Evolutionary conservation across 2,329 filamentous ascomycete species (phyloP).

Genomic region (Nigrospora osmanthi): DNA sequence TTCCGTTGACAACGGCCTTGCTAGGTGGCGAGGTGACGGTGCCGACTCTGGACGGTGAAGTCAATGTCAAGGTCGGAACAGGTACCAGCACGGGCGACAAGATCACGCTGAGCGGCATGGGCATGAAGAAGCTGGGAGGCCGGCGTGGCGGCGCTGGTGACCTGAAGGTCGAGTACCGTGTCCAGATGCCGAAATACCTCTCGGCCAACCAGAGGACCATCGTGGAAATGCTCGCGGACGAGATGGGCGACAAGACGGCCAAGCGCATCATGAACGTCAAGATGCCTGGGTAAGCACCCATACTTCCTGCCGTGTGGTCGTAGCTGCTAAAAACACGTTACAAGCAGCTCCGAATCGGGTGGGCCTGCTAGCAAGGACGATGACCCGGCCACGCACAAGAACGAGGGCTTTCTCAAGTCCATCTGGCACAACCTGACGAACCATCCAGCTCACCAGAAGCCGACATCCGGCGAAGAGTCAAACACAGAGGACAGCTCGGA

Average conservation of each 20-base stretch:
- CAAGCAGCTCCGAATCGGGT: slow-evolving; percentile 8
- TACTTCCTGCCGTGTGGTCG: not conserved
- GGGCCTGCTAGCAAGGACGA: slow-evolving; percentile 21
- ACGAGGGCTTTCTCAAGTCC: slow-evolving; percentile 86
- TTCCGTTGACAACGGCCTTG: slow-evolving; percentile 87
- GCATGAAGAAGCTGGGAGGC: slow-evolving; percentile 78
- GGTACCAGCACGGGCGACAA: slow-evolving; percentile 90
- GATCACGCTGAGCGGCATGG: slow-evolving; percentile 82
- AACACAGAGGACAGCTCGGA: slow-evolving; percentile 11
- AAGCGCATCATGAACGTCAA: slow-evolving; percentile 86
- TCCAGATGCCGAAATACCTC: slow-evolving; percentile 91
- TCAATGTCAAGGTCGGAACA: slow-evolving; percentile 84
- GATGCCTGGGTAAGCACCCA: slow-evolving; percentile 37
- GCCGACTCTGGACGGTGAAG: slow-evolving; percentile 83
- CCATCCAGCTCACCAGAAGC: slow-evolving; percentile 48
- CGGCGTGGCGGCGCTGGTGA: slow-evolving; percentile 68
- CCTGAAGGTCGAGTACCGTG: slow-evolving; percentile 87
- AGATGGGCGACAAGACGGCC: slow-evolving; percentile 87
- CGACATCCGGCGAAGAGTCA: slow-evolving; percentile 13
- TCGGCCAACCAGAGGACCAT: slow-evolving; percentile 87
- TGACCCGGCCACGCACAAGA: slow-evolving; percentile 49
- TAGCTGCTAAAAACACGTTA: not conserved
- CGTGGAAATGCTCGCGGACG: slow-evolving; percentile 91
- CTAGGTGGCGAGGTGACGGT: slow-evolving; percentile 85
- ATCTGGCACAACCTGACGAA: slow-evolving; percentile 92